Evolutionary conservation across 345 rosid genomes (phyloP).

Genomic region (Eucalyptus pauciflora): DNA sequence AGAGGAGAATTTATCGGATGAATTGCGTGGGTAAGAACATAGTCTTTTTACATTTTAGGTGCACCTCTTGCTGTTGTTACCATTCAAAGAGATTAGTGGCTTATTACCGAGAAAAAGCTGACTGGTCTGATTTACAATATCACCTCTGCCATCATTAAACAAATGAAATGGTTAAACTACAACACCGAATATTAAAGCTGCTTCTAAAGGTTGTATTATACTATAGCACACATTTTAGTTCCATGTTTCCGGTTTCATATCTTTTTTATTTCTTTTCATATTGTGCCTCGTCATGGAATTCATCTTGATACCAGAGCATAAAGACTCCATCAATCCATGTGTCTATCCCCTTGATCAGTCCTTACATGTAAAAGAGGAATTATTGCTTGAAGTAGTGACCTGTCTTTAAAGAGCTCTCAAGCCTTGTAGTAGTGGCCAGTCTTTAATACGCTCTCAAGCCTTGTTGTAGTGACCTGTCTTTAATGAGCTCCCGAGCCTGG

Average conservation of each 20-base stretch:
- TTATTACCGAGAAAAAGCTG: not conserved
- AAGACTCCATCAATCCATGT: not conserved
- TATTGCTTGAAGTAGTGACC: not conserved
- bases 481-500: not conserved
- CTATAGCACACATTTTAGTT: not conserved
- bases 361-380: not conserved
- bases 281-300: not conserved
- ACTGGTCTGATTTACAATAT: not conserved
- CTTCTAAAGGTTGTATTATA: not conserved
- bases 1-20: conserved; percentile 52
- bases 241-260: not conserved
- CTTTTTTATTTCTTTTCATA: not conserved
- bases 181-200: not conserved
- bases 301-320: not conserved
- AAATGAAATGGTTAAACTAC: not conserved
- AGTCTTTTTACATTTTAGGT: not conserved
- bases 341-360: not conserved
- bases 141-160: not conserved
- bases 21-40: conserved; percentile 37
- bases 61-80: not conserved
- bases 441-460: not conserved
- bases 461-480: not conserved
- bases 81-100: not conserved
- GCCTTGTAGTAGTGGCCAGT: no score
- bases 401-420: not conserved